These are phyloP conservation scores for Hamigera avellanea DNA, from an alignment of 495 filamentous ascomycete genomes.

Conservation along the genomic window DNA sequence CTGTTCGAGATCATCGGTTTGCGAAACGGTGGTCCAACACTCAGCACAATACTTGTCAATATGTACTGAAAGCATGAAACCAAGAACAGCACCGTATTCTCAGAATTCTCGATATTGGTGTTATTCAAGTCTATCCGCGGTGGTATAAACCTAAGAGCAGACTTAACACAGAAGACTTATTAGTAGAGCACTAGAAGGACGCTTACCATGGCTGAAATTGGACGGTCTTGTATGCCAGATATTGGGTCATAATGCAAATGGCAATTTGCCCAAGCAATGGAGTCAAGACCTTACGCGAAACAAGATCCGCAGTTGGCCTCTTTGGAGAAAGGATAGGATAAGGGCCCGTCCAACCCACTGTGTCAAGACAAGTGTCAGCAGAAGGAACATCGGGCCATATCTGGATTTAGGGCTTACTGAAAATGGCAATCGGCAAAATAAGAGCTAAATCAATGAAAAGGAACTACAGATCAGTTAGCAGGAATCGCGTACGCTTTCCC, in stretches of 20 bases:
- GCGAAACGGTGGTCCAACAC: slow-evolving; percentile 79
- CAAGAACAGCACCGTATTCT: slow-evolving; percentile 84
- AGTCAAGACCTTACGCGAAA: slow-evolving; percentile 84
- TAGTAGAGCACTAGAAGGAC: no score
- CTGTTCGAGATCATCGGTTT: slow-evolving; percentile 71
- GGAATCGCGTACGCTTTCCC: background rate
- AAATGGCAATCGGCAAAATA: slow-evolving; percentile 92
- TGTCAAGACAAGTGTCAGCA: background rate
- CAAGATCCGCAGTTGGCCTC: slow-evolving; percentile 82
- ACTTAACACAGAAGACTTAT: no score
- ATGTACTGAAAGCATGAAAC: slow-evolving; percentile 93
- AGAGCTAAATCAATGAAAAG: slow-evolving; percentile 88
- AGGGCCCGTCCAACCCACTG: slow-evolving; percentile 90
- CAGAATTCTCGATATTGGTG: slow-evolving; percentile 76
- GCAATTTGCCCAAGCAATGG: slow-evolving; percentile 82
- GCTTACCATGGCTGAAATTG: slow-evolving; percentile 64
- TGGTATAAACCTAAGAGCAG: slow-evolving; percentile 54
- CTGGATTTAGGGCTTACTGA: slow-evolving; percentile 47
- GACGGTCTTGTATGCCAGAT: slow-evolving; percentile 59
- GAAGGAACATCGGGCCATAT: background rate
- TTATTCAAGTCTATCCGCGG: slow-evolving; percentile 63
- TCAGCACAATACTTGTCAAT: slow-evolving; percentile 74
- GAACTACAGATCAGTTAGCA: slow-evolving; percentile 39
- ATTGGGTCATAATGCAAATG: slow-evolving; percentile 71
- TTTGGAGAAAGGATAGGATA: slow-evolving; percentile 70